Evolutionary conservation across 2,329 filamentous ascomycete genomes (phyloP), one percentile per base, ranked within the genome.

Genomic region (Penicillium occitanis): DNA sequence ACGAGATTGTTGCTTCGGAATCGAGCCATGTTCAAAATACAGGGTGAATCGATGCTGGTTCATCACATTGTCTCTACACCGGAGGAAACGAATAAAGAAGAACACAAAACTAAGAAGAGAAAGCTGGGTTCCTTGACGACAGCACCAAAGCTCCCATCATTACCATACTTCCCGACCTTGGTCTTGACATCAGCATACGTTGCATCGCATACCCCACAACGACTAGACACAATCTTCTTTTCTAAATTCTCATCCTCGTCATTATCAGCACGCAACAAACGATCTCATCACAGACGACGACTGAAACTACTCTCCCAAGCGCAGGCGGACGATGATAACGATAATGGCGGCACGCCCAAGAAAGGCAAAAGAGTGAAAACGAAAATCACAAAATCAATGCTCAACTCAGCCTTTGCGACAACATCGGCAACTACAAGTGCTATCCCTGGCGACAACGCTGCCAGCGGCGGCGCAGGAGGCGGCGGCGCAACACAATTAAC

Each of bases 1-100:
- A 89, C 91, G 14, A 90, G 91, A 68, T 82, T 99, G 7, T 85
- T 98, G 65, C 88, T 83, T n/a, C 77, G 75, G 58, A 82, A 82
- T 67, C 74, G 81, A 63, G 70, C 74, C 7, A 71, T 84, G 46
- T 82, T 83, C 71, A 79, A 81, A 57, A 74, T 78, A 17, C 79
- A 81, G 66, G 80, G 80, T 40, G 82, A 83, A 71, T 73, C 74
- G 5, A 74, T 78, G 30, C 73, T 84, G 25, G 75, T 80, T 28
- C 77, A 81, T 71, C 77, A 72, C 70, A 75, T 80, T 44, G 74
- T 79, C 25, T 19, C 57, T 42, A 74, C 78, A 33, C 71, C 77
- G 2, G 75, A 77, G 11, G 73, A 77, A 40, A 57, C 33, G 1
- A 40, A 35, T 17, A 64, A 67, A 2, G 37, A 22, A 22, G 17